These are phyloP conservation scores for Wickerhamiella occidentalis DNA, from an alignment of 805 yeast species.

Conservation along the genomic window DNA sequence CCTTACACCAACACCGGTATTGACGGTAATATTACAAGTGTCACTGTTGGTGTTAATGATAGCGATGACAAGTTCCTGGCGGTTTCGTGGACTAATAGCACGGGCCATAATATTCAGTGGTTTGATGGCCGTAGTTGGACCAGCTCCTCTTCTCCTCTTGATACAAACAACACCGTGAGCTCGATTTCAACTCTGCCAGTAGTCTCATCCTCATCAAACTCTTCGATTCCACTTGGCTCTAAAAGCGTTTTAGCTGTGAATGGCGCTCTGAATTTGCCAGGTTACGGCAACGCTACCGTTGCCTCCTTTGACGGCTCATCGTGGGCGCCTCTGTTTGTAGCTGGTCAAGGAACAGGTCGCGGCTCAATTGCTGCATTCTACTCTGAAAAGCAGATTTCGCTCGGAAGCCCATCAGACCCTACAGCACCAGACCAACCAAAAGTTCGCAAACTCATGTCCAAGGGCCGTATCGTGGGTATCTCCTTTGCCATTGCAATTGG, in stretches of 20 bases:
- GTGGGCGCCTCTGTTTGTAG: conserved; percentile 52
- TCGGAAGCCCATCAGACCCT: conserved; percentile 2
- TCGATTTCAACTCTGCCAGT: conserved; percentile 37
- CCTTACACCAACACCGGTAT: conserved; percentile 12
- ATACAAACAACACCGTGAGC: conserved; percentile 30
- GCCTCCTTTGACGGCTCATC: conserved; percentile 52
- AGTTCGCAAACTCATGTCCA: conserved; percentile 26
- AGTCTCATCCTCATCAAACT: not conserved
- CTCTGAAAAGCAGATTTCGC: conserved; percentile 22
- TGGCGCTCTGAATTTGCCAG: conserved; percentile 40
- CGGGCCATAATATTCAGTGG: conserved; percentile 29
- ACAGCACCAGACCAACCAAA: not conserved
- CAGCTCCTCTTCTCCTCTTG: conserved; percentile 31
- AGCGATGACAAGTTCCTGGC: conserved; percentile 35
- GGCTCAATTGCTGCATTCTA: conserved; percentile 26
- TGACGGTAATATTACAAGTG: conserved; percentile 7
- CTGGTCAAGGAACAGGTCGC: conserved; percentile 17
- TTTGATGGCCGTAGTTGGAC: conserved; percentile 42
- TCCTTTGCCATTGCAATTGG: conserved; percentile 57
- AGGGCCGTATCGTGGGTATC: conserved; percentile 58
- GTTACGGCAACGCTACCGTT: conserved; percentile 45
- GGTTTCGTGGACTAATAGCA: conserved; percentile 29
- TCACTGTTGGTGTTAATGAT: conserved; percentile 11
- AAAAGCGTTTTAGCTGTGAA: conserved; percentile 42
- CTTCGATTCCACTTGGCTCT: conserved; percentile 28